Conservation (phyloP, 768 basidiomycete species). For the Psilocybe cyanescens region DNA sequence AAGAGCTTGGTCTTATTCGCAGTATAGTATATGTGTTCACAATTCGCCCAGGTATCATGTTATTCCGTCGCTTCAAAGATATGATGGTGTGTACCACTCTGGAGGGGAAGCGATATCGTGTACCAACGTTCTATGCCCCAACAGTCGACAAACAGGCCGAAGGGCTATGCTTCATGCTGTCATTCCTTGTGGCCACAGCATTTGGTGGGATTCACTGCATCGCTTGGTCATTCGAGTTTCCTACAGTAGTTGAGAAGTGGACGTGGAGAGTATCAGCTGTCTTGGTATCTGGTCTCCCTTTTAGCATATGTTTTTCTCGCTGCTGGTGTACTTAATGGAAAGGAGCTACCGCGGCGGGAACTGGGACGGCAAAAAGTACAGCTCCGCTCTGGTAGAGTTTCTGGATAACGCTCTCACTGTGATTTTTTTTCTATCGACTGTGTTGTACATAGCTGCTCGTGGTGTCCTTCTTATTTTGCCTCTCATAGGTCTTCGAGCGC, state of each 20-base stretch:
- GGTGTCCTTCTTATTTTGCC: conserved; percentile 7
- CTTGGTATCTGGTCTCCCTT: background rate
- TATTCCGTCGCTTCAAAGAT: conserved; percentile 6
- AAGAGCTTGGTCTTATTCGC: background rate
- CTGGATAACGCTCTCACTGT: background rate
- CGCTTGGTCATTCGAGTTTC: conserved; percentile 18
- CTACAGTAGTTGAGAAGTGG: conserved; percentile 7
- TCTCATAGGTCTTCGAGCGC: conserved; percentile 4
- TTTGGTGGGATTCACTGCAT: conserved; percentile 24
- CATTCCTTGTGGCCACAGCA: conserved; percentile 5
- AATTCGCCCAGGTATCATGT: background rate
- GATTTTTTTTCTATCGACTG: background rate
- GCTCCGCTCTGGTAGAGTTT: background rate
- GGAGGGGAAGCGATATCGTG: conserved; percentile 4
- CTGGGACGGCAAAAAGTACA: background rate
- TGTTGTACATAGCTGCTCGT: conserved; percentile 4
- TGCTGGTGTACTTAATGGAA: background rate
- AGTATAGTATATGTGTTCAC: background rate
- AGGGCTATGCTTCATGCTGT: background rate
- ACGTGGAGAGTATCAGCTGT: conserved; percentile 12
- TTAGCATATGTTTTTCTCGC: background rate
- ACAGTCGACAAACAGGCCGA: background rate
- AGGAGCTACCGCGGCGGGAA: background rate
- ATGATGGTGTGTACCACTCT: conserved; percentile 8
- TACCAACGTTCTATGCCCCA: conserved; percentile 12